Conservation (phyloP, 345 rosid genomes). For the Combretum micranthum region DNA sequence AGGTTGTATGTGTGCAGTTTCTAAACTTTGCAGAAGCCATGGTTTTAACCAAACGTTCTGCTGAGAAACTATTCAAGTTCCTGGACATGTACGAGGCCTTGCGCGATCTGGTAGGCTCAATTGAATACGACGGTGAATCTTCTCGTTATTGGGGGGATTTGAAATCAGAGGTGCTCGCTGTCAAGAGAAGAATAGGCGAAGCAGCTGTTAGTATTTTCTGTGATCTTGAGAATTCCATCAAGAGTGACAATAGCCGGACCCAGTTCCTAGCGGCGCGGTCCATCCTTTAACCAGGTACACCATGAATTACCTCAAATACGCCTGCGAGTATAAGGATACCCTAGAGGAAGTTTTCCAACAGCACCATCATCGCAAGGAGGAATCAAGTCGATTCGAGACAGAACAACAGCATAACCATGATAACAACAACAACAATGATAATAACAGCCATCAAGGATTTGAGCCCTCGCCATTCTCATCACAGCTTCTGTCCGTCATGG, state of each 20-base stretch:
- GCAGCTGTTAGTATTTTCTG: conserved; percentile 51
- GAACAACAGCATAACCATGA: no score
- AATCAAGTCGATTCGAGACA: no score
- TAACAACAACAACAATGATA: no score
- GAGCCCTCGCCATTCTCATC: conserved; percentile 30
- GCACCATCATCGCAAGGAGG: conserved; percentile 11
- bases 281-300: conserved; percentile 85
- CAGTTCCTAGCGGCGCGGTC: conserved; percentile 76
- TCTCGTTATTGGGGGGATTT: conserved; percentile 24
- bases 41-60: conserved; percentile 48
- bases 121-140: conserved; percentile 13
- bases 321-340: conserved; percentile 67
- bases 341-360: conserved; percentile 58
- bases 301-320: conserved; percentile 78
- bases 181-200: conserved; percentile 49
- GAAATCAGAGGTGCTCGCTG: conserved; percentile 24
- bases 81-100: conserved; percentile 73
- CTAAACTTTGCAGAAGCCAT: conserved; percentile 64
- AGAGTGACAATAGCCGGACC: conserved; percentile 48
- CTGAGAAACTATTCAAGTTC: conserved; percentile 76
- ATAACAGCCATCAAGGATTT: conserved; percentile 16
- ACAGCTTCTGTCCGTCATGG: conserved; percentile 53
- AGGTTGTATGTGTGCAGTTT: conserved; percentile 38
- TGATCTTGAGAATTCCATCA: conserved; percentile 76
- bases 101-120: conserved; percentile 32